phyloP scores from a whole-genome alignment of 371 early-diverging fungal genomes.

The Rhizopus arrhizus region DNA sequence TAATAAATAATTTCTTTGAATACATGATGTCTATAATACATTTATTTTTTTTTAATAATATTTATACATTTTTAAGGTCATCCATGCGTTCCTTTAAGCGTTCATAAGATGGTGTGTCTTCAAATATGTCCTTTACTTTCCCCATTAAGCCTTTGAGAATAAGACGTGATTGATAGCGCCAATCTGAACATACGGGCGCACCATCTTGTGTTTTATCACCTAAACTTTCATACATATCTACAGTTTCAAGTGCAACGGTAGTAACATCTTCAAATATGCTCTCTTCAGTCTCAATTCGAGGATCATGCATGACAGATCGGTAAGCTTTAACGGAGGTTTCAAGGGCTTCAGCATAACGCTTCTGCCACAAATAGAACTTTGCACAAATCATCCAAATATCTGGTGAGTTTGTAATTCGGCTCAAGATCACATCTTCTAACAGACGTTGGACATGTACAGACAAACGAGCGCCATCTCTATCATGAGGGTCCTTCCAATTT shows the following conservation, averaged over 20 bases:
- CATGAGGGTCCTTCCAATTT: constrained; percentile 65
- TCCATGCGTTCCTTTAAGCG: constrained; percentile 62
- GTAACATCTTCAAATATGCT: constrained; percentile 72
- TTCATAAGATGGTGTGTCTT: constrained; percentile 65
- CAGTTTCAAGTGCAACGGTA: constrained; percentile 70
- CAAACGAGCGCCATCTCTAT: constrained; percentile 44
- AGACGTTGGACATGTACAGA: constrained; percentile 54
- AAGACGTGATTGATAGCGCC: constrained; percentile 84
- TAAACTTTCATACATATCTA: constrained; percentile 76
- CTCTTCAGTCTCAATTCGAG: constrained; percentile 68
- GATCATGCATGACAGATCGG: constrained; percentile 74
- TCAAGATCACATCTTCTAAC: constrained; percentile 67
- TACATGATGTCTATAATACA: neutral
- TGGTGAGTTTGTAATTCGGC: constrained; percentile 75
- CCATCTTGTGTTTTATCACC: constrained; percentile 55
- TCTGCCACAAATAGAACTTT: constrained; percentile 73
- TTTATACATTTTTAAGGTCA: constrained; percentile 49
- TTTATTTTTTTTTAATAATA: too few species aligned
- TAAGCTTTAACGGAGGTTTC: constrained; percentile 85
- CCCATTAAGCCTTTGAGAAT: constrained; percentile 83
- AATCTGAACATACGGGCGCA: constrained; percentile 75
- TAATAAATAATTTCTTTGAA: neutral
- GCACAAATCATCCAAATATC: constrained; percentile 77
- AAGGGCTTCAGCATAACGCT: constrained; percentile 65
- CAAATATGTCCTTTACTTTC: constrained; percentile 74